Evolutionary conservation across 208 protist species (phyloP).

Genomic region (Wallacemonas collosoma): DNA sequence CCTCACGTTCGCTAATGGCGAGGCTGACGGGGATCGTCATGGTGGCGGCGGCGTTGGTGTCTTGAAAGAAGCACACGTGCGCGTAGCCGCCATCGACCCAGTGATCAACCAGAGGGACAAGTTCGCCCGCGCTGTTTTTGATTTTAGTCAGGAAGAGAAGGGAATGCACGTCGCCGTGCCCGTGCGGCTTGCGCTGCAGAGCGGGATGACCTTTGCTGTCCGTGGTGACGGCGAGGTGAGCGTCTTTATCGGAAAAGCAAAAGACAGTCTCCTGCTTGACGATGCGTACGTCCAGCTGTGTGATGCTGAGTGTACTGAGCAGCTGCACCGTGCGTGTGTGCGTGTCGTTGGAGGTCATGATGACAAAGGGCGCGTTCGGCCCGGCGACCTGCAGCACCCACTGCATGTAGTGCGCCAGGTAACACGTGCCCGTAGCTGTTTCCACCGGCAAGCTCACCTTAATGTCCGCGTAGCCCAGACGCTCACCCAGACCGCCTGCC

Average conservation of each 20-base stretch:
- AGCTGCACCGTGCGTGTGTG: conserved; percentile 79
- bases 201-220: conserved; percentile 44
- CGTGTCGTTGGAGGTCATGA: conserved; percentile 96
- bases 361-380: conserved; percentile 75
- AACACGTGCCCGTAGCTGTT: conserved; percentile 71
- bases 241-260: conserved; percentile 76
- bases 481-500: conserved; percentile 92
- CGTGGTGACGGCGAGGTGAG: conserved; percentile 60
- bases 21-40: conserved; percentile 79
- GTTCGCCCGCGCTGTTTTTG: conserved; percentile 10
- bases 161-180: conserved; percentile 94
- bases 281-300: conserved; percentile 65
- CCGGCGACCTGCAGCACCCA: conserved; percentile 57
- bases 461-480: conserved; percentile 90
- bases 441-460: conserved; percentile 91
- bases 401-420: conserved; percentile 82
- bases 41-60: conserved; percentile 89
- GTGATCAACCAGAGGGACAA: conserved; percentile 34
- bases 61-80: conserved; percentile 93
- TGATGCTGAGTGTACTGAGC: conserved; percentile 44
- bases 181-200: conserved; percentile 90
- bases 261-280: conserved; percentile 92
- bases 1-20: conserved; percentile 64
- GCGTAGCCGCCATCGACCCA: conserved; percentile 58
- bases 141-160: conserved; percentile 48